Base-by-base conservation (phyloP, 2,329 filamentous ascomycete species). In the Trichoderma lentiforme region DNA sequence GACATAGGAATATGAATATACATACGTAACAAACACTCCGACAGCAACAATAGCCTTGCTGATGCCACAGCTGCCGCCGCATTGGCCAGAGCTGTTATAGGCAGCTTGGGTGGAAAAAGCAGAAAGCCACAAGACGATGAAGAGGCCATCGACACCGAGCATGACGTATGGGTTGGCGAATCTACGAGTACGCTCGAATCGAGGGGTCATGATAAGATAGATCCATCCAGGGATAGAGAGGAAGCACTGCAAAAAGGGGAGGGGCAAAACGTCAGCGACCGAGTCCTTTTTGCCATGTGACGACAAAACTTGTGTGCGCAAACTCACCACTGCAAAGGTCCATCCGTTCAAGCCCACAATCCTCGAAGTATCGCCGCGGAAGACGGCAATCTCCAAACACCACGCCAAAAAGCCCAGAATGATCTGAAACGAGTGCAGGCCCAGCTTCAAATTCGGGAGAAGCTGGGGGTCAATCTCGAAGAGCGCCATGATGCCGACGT, bases 91-190 rank as follows among this genome's bases (percentile, higher is more conserved):
- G 3, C 84, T 83, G 81, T 92, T 91, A 81, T 88, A 92, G 9
- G 87, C 84, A 3, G 90, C 90, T 77, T 92, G 88, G 21, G 88
- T 86, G 34, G 90, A 87, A 78, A 92, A 92, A 21, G 87, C 90
- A 3, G 90, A 90, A 57, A 92, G 83, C 90, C 90, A 92, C 73
- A 92, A 81, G 74, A 92, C 79, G 77, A 83, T 82, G 77, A 86
- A 90, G 71, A 89, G 51, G n/a, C 80, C 80, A 77, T 92, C 90
- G 36, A 91, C 82, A 9, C 80, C 82, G 28, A 89, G 81, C 84
- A 92, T 89, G 73, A 84, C 89, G 75, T 89, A 86, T 3, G 90
- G 88, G 72, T 91, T 83, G 65, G 90, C 90, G 68, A 90, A 84
- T 74, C 84, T 88, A 70, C 88, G 85, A 5, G 90, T 90, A 74